These are phyloP conservation scores for Rhizopogon vinicolor DNA, from an alignment of 768 basidiomycete species.

Conservation along the genomic window DNA sequence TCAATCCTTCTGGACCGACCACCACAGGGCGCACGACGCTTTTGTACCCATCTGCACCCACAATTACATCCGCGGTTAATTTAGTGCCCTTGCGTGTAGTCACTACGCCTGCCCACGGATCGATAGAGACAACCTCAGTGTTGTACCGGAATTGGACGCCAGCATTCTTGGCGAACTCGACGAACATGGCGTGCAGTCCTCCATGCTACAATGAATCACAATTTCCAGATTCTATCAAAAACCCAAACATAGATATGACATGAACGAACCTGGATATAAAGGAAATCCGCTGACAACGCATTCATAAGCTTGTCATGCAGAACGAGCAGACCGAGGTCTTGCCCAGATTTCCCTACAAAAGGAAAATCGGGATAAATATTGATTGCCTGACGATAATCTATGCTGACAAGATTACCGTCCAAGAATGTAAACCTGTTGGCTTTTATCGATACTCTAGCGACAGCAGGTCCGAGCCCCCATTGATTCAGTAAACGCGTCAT, in stretches of 20 bases:
- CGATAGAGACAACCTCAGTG: slow-evolving; percentile 28
- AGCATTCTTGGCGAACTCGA: slow-evolving; percentile 38
- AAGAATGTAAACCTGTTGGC: slow-evolving; percentile 12
- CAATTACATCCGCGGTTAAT: slow-evolving; percentile 44
- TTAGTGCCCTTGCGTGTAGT: slow-evolving; percentile 37
- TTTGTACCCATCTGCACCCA: slow-evolving; percentile 58
- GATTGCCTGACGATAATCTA: background rate
- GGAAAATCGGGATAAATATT: no score
- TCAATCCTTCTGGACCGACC: slow-evolving; percentile 12
- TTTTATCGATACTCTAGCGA: slow-evolving; percentile 29
- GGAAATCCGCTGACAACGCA: slow-evolving; percentile 42
- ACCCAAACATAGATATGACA: background rate
- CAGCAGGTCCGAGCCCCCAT: slow-evolving; percentile 46
- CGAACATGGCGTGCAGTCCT: slow-evolving; percentile 44
- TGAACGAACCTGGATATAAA: slow-evolving; percentile 39
- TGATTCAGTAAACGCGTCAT: slow-evolving; percentile 49
- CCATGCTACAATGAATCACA: slow-evolving; percentile 35
- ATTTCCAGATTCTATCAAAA: background rate
- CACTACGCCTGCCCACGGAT: slow-evolving; percentile 24
- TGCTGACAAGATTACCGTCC: slow-evolving; percentile 6
- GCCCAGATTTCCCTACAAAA: slow-evolving; percentile 34
- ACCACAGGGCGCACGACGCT: slow-evolving; percentile 37
- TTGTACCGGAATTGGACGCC: slow-evolving; percentile 46
- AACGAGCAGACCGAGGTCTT: slow-evolving; percentile 38
- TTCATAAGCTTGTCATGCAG: slow-evolving; percentile 40